These are phyloP conservation scores for Immersiporthe knoxdaviesiana DNA, from an alignment of 2,329 filamentous ascomycete genomes.

Conservation along the genomic window DNA sequence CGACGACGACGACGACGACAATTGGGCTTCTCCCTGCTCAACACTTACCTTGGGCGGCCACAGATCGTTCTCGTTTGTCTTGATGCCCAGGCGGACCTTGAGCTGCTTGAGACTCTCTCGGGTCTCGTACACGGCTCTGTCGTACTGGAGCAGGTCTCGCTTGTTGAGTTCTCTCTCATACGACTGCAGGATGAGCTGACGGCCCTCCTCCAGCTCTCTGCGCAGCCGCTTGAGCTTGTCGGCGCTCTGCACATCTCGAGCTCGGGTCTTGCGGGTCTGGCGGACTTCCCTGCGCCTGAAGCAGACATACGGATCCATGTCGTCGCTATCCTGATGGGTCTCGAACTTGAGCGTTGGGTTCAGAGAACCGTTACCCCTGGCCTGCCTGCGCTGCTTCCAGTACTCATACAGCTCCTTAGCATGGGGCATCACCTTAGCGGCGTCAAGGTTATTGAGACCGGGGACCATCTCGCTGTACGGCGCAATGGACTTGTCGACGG, in stretches of 20 bases:
- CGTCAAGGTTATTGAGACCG: slow-evolving; percentile 59
- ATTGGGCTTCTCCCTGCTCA: neutral
- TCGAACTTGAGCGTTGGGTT: slow-evolving; percentile 89
- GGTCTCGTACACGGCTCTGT: slow-evolving; percentile 81
- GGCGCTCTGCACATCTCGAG: slow-evolving; percentile 88
- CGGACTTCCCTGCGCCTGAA: slow-evolving; percentile 94
- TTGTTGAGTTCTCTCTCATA: slow-evolving; percentile 80
- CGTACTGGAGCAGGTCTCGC: slow-evolving; percentile 74
- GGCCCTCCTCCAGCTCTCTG: slow-evolving; percentile 86
- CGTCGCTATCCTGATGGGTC: slow-evolving; percentile 90
- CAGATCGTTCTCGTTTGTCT: slow-evolving; percentile 89
- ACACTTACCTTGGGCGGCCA: slow-evolving; percentile 85
- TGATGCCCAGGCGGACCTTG: slow-evolving; percentile 87
- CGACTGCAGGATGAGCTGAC: slow-evolving; percentile 76
- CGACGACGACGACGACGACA: neutral
- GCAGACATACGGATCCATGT: slow-evolving; percentile 96
- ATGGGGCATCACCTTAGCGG: slow-evolving; percentile 56
- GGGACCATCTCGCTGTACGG: slow-evolving; percentile 76
- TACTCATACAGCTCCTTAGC: slow-evolving; percentile 85
- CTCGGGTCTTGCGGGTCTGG: slow-evolving; percentile 91
- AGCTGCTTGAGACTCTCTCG: slow-evolving; percentile 81
- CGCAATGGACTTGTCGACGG: slow-evolving; percentile 85
- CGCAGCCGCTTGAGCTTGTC: slow-evolving; percentile 93
- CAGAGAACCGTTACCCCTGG: slow-evolving; percentile 70
- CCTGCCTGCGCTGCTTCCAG: slow-evolving; percentile 76